These are phyloP conservation scores for Pinus tabuliformis DNA, from an alignment of 75 land plant genomes.

Conservation along the genomic window DNA sequence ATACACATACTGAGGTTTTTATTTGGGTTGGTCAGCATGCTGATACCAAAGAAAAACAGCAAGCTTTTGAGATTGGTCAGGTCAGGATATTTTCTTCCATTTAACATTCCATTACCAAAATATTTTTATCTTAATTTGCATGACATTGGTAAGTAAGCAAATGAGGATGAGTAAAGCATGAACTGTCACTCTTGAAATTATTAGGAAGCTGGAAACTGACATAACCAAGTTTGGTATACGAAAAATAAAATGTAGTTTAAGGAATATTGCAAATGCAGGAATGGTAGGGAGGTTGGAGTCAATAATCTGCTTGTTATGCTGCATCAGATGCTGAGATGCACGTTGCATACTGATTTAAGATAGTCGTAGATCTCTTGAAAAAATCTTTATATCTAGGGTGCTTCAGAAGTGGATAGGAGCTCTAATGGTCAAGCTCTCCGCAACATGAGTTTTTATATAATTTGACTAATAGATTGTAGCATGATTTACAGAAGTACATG, in stretches of 20 bases:
- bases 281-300: background rate
- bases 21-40: constrained; percentile 87
- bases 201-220: too few species aligned
- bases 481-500: constrained; percentile 35
- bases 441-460: background rate
- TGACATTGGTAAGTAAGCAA: too few species aligned
- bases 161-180: too few species aligned
- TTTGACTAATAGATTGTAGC: constrained; percentile 1
- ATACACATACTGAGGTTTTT: constrained; percentile 73
- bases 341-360: background rate
- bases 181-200: too few species aligned
- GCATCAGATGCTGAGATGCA: background rate
- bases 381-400: background rate
- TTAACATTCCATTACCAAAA: too few species aligned
- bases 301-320: background rate
- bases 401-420: too few species aligned
- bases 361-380: background rate
- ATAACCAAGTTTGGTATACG: too few species aligned
- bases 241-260: too few species aligned
- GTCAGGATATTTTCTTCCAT: too few species aligned
- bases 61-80: constrained; percentile 67
- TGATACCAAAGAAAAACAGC: constrained; percentile 74
- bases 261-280: too few species aligned
- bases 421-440: background rate
- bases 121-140: too few species aligned